Evolutionary conservation across 2,329 filamentous ascomycete species (phyloP).

Genomic region (Rutstroemia sp.): DNA sequence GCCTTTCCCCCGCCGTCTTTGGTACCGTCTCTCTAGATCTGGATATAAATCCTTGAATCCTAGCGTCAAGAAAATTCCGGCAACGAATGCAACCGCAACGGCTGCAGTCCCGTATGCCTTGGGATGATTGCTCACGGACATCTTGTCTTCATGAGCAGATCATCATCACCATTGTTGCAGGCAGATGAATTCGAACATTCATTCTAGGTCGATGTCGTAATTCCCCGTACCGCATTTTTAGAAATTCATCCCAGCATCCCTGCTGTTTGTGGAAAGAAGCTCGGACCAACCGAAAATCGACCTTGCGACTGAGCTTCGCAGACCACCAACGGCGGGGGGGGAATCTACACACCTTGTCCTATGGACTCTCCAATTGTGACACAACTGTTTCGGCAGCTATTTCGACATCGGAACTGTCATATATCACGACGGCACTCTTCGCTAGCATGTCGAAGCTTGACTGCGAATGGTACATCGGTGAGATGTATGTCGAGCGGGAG

Average conservation of each 20-base stretch:
- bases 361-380: conserved; percentile 76
- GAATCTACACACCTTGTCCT: conserved; percentile 14
- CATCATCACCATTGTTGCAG: conserved; percentile 7
- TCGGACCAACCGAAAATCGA: conserved; percentile 30
- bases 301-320: conserved; percentile 12
- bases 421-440: conserved; percentile 37
- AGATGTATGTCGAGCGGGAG: conserved; percentile 23
- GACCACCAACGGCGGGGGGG: conserved; percentile 10
- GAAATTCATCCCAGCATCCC: background rate
- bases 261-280: conserved; percentile 24
- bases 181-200: background rate
- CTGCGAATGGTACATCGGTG: conserved; percentile 33
- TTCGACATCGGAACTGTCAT: conserved; percentile 63
- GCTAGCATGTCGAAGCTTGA: conserved; percentile 26
- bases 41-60: conserved; percentile 76
- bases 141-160: conserved; percentile 27
- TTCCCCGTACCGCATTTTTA: background rate
- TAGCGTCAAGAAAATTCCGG: conserved; percentile 67
- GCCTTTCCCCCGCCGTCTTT: conserved; percentile 33
- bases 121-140: conserved; percentile 55
- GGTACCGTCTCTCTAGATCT: conserved; percentile 60
- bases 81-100: conserved; percentile 64
- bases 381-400: conserved; percentile 78
- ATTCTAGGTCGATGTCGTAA: background rate
- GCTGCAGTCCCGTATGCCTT: conserved; percentile 58